Percentiles rank a stretch among this genome's conserved stretches.
Evolutionary conservation across 345 rosid genomes (phyloP).

Genomic region (Eucalyptus marginata): DNA sequence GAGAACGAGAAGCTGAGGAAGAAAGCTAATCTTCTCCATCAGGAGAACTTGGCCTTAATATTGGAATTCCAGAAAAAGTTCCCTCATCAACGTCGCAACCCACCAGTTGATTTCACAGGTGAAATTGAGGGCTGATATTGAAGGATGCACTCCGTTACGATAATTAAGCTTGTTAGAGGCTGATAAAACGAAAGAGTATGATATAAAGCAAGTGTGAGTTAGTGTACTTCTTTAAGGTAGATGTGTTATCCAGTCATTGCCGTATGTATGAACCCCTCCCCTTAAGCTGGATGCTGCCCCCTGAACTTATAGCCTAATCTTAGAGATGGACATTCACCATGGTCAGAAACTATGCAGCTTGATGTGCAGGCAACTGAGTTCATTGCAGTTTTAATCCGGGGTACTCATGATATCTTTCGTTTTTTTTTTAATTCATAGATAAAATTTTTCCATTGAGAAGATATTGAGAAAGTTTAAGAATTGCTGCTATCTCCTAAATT

Average conservation of each 20-base stretch:
- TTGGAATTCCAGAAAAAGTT: constrained; percentile 32
- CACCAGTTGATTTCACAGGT: neutral
- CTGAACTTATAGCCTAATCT: neutral
- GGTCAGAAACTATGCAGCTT: neutral
- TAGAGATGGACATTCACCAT: neutral
- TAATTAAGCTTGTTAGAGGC: neutral
- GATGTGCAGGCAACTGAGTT: neutral
- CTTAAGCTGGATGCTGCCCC: neutral
- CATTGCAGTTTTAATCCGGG: neutral
- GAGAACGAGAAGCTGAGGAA: constrained; percentile 52
- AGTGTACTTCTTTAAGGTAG: neutral
- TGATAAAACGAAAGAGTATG: neutral
- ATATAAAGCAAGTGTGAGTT: neutral
- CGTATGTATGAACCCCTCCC: neutral
- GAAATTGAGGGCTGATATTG: neutral
- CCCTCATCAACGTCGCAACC: constrained; percentile 13
- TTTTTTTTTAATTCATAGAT: neutral
- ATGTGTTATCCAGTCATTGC: neutral
- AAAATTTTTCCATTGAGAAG: neutral
- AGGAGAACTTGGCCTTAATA: constrained; percentile 41
- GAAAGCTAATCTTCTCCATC: constrained; percentile 40
- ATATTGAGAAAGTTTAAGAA: neutral
- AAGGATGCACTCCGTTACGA: neutral
- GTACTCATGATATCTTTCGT: neutral
- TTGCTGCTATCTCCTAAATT: neutral